Evolutionary conservation across 306 rosid species (phyloP).

Genomic region (Pueraria montana): DNA sequence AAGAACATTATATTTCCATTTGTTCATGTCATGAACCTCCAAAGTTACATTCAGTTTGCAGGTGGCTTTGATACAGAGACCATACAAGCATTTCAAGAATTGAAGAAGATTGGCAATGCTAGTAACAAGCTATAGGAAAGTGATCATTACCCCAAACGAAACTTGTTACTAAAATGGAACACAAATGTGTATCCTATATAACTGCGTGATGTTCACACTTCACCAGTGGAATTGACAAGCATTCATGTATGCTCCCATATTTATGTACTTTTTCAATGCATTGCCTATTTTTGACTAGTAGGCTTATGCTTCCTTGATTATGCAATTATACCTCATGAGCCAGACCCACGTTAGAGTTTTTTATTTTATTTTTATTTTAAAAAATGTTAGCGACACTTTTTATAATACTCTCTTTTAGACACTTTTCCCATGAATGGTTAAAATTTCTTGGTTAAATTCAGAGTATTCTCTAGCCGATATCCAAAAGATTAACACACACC

Average conservation of each 20-base stretch:
- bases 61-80: constrained; percentile 86
- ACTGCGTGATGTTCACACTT: too few species aligned
- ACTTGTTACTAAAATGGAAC: constrained; percentile 12
- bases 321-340: too few species aligned
- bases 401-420: too few species aligned
- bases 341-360: too few species aligned
- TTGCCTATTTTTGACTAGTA: too few species aligned
- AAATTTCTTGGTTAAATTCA: too few species aligned
- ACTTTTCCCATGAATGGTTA: too few species aligned
- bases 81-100: constrained; percentile 63
- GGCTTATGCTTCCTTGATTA: too few species aligned
- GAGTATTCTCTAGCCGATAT: too few species aligned
- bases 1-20: neutral
- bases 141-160: constrained; percentile 12
- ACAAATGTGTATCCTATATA: constrained; percentile 2
- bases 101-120: constrained; percentile 63
- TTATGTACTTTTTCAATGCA: constrained; percentile 35
- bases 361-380: too few species aligned
- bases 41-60: constrained; percentile 72
- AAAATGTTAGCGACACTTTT: too few species aligned
- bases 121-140: constrained; percentile 42
- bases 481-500: too few species aligned
- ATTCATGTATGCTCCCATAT: constrained; percentile 34
- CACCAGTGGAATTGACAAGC: neutral
- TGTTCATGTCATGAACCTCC: constrained; percentile 25